phyloP scores from a whole-genome alignment of 208 protist genomes.

The Trypanosoma scelopori region DNA sequence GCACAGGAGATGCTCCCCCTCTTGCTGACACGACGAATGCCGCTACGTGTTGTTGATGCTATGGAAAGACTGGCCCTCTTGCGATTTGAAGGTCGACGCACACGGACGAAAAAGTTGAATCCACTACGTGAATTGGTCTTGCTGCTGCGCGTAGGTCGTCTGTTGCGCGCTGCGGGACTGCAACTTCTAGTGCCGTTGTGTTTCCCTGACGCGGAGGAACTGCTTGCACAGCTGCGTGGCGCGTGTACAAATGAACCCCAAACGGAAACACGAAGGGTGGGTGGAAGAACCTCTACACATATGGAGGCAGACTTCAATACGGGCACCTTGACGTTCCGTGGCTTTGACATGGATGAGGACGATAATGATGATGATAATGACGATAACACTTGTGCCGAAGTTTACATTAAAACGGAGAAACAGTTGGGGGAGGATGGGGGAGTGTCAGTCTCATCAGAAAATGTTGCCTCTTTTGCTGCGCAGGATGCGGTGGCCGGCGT shows the following conservation, averaged over 20 bases:
- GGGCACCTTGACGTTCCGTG: slow-evolving; percentile 70
- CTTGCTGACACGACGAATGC: slow-evolving; percentile 1
- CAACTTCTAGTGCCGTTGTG: slow-evolving; percentile 46
- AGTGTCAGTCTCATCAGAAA: neutral
- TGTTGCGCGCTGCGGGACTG: slow-evolving; percentile 40
- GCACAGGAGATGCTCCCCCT: slow-evolving; percentile 14
- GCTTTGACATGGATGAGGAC: slow-evolving; percentile 48
- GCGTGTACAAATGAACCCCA: neutral
- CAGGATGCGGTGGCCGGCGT: neutral
- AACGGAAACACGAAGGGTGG: neutral
- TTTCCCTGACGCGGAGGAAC: slow-evolving; percentile 42
- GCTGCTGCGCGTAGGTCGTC: slow-evolving; percentile 9
- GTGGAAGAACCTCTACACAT: neutral
- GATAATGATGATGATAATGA: slow-evolving; percentile 41
- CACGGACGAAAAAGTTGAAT: neutral
- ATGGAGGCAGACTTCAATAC: slow-evolving; percentile 74
- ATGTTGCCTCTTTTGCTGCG: neutral
- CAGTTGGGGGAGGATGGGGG: neutral
- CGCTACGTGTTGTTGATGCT: slow-evolving; percentile 11
- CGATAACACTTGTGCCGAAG: neutral
- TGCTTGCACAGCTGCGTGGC: slow-evolving; percentile 38
- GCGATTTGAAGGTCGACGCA: slow-evolving; percentile 10
- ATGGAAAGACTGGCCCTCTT: slow-evolving; percentile 17
- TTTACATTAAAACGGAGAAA: slow-evolving; percentile 5
- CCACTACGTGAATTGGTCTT: slow-evolving; percentile 8